Conservation (phyloP, 768 basidiomycete genomes). For the Russula sp. region DNA sequence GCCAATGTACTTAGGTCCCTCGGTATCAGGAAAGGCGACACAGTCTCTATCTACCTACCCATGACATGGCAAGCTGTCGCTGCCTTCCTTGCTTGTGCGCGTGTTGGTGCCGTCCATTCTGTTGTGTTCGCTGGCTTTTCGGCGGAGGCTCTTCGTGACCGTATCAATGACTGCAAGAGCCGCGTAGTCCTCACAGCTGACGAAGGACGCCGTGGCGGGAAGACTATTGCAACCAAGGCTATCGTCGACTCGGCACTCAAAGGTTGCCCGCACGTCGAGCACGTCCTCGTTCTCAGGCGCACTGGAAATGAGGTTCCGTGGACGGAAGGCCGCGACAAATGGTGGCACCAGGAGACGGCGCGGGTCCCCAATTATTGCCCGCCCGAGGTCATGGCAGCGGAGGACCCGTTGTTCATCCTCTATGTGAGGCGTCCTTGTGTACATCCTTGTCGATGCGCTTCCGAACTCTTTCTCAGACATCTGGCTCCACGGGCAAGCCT, state of each 20-base stretch:
- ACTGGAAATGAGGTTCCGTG: conserved; percentile 81
- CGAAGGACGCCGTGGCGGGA: conserved; percentile 91
- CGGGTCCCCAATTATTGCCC: conserved; percentile 87
- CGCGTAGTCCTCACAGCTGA: conserved; percentile 94
- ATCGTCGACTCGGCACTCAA: conserved; percentile 91
- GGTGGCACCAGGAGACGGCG: conserved; percentile 93
- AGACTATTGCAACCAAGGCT: conserved; percentile 87
- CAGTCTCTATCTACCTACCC: conserved; percentile 87
- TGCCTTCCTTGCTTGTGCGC: conserved; percentile 95
- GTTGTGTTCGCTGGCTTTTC: conserved; percentile 98
- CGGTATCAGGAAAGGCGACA: conserved; percentile 94
- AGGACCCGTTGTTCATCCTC: conserved; percentile 97
- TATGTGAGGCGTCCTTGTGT: conserved; percentile 59
- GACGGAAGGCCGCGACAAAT: conserved; percentile 80
- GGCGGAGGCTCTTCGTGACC: conserved; percentile 89
- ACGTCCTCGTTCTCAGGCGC: conserved; percentile 83
- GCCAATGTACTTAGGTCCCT: conserved; percentile 89
- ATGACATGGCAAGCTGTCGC: conserved; percentile 96
- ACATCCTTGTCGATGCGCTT: background rate
- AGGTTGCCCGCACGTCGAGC: conserved; percentile 78
- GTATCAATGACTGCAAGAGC: conserved; percentile 82
- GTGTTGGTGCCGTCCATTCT: conserved; percentile 94
- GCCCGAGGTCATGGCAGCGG: conserved; percentile 79
- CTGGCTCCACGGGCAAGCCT: conserved; percentile 91
- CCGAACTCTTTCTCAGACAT: conserved; percentile 51